Base-by-base conservation (phyloP, 257 asterid species). In the Parsonsia alboflavescens region DNA sequence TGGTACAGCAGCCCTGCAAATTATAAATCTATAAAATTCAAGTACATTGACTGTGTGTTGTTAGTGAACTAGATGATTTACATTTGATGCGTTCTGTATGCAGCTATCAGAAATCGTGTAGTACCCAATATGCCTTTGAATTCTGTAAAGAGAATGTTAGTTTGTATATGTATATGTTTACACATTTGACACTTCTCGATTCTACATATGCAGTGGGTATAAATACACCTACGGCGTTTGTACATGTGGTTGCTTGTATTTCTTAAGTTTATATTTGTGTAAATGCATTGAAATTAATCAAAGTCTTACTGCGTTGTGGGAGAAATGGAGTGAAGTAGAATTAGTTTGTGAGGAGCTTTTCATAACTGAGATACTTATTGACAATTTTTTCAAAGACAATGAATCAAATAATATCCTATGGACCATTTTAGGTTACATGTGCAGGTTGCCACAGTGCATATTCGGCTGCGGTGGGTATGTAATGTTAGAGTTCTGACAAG, bases 391-490 rank as follows among this genome's bases (percentile, higher is more conserved):
- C 70, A 69, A 69, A 71, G 26, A 70, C 66, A 61, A 74, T 59
- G 78, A 46, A 58, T 41, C 50, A 50, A 70, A 44, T 53, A 71
- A 68, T 77, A 58, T 72, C 73, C 68, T 61, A 52, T 66, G 72
- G 77, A 70, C 50, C 70, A 79, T 80, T 86, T 30, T 83, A 94
- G 98, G 97, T 91, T 71, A 91, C 98, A 41, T 93, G 98, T 82
- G 98, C 97, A 84, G 98, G 98, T 68, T 88, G 97, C 83, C 97
- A 94, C 87, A 91, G 97, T 87, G 98, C 98, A 17, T 97, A 94
- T 75, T 80, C 96, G 75, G 97, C 97, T 73, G 97, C 98, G 53
- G 95, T 94, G 83, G 98, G 98, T 94, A 88, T 30, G 92, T 84
- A 61, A 73, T 19, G 62, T 50, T 71, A 68, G 70, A 30, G 68